Base-by-base conservation (phyloP, 2,329 filamentous ascomycete genomes). In the Huntiella moniliformis region DNA sequence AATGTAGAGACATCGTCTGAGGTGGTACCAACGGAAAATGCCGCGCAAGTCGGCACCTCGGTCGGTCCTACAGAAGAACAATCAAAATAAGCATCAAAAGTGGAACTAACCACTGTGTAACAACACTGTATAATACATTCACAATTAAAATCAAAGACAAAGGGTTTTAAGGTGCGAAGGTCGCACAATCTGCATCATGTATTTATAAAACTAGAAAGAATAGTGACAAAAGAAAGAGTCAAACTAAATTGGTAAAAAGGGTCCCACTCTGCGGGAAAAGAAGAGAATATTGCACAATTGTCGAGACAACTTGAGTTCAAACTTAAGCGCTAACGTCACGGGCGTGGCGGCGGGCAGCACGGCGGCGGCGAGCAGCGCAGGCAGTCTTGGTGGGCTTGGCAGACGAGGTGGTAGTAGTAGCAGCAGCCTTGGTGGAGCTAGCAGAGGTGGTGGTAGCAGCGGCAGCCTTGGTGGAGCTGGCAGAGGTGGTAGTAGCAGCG, bases 331-430 rank as follows among this genome's bases (percentile, higher is more conserved):
- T 4, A 16, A 46, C 13, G 15, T 38, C 45, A 42, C 38, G 45
- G 28, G 45, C 45, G 45, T 42, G 45, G 32, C 38, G 45, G 45
- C 42, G 44, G 6, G 22, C 22, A 42, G 40, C 40, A 31, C 35
- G 35, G 12, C 39, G 45, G n/a, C 45, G 32, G 39, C 33, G 32
- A 33, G 22, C 28, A n/a, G 34, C 31, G 35, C 36, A 39, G 22
- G 22, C 17, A 46, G 44, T 16, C 36, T 22, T 34, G 31, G 44
- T 38, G 34, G 44, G 4, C 22, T 35, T 46, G 22, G 44, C 44
- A 11, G 44, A 13, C 7, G 17, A 6, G n/a, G 22, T 38, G 32
- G 44, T 40, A 8, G 36, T 40, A 22, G 44, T 6, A 38, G 42
- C 12, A 22, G 34, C 18, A n/a, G 11, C 18, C 17, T 6, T 31